These are phyloP conservation scores for Kodamaea kakaduensis DNA, from an alignment of 805 yeast genomes.

Conservation along the genomic window DNA sequence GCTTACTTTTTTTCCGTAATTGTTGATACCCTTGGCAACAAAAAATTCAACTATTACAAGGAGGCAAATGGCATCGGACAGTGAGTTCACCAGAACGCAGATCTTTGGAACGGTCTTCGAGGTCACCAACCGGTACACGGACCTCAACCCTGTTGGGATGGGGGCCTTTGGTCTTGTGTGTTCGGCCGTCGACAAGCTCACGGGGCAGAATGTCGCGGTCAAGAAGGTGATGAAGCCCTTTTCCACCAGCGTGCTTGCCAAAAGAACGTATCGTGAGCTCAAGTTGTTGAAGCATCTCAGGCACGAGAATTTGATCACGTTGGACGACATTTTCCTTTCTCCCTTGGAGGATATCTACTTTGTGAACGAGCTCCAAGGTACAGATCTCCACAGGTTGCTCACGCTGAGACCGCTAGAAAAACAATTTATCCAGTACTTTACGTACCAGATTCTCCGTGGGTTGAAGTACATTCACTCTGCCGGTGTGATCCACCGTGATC, in stretches of 20 bases:
- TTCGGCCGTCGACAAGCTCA: conserved; percentile 87
- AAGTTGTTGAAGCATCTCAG: conserved; percentile 87
- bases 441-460: conserved; percentile 90
- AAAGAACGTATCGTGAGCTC: conserved; percentile 93
- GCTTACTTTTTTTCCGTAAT: conserved; percentile 1
- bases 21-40: neutral
- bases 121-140: conserved; percentile 83
- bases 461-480: conserved; percentile 88
- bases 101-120: conserved; percentile 95
- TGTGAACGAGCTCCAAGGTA: conserved; percentile 95
- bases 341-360: conserved; percentile 95
- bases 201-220: conserved; percentile 91
- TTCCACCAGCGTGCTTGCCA: conserved; percentile 89
- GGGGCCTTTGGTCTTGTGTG: conserved; percentile 99
- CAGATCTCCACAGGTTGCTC: conserved; percentile 87
- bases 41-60: conserved; percentile 1
- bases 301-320: conserved; percentile 90
- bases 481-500: conserved; percentile 86
- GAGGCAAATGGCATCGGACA: conserved; percentile 35
- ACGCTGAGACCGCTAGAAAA: conserved; percentile 92
- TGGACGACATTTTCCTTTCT: conserved; percentile 89
- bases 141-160: conserved; percentile 97
- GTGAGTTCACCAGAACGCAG: conserved; percentile 67
- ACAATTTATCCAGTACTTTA: conserved; percentile 94
- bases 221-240: conserved; percentile 98